Conservation (phyloP, 805 yeast species). For the Cyberlindnera maritima region DNA sequence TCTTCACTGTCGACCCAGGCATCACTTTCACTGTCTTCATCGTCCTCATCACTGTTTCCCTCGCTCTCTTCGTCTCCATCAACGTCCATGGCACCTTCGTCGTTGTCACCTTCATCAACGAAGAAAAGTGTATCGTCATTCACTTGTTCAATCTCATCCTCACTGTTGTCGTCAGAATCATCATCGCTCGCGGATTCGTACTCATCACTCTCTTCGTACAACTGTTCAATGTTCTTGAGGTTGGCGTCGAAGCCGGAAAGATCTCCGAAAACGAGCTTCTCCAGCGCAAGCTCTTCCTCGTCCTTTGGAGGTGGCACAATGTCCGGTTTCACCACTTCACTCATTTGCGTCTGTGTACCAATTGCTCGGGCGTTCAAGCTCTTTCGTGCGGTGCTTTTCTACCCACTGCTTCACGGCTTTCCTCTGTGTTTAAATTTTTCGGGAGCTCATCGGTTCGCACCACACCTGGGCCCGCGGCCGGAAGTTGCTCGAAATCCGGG, state of each 20-base stretch:
- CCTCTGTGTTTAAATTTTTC: constrained; percentile 4
- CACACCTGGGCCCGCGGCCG: constrained; percentile 1
- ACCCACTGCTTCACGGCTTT: neutral
- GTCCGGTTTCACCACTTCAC: constrained; percentile 12
- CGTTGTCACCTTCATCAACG: constrained; percentile 45
- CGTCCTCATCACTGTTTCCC: constrained; percentile 31
- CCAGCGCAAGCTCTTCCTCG: constrained; percentile 76
- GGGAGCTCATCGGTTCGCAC: constrained; percentile 14
- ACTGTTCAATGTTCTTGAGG: constrained; percentile 57
- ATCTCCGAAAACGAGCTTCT: constrained; percentile 89
- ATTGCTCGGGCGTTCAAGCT: too few species aligned
- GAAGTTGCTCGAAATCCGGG: neutral
- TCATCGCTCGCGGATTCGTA: constrained; percentile 41
- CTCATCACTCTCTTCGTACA: constrained; percentile 37
- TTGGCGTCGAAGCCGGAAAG: constrained; percentile 66
- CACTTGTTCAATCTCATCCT: constrained; percentile 29
- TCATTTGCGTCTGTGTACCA: neutral
- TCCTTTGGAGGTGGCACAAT: constrained; percentile 61
- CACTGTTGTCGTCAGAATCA: constrained; percentile 23
- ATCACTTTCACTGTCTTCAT: constrained; percentile 34
- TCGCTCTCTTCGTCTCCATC: constrained; percentile 27
- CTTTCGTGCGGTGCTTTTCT: too few species aligned
- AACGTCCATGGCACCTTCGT: constrained; percentile 15
- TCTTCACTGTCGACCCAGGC: constrained; percentile 95
- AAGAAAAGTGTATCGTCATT: constrained; percentile 53